phyloP scores from a whole-genome alignment of 2,329 filamentous ascomycete species.

The Clarireedia hainanense region DNA sequence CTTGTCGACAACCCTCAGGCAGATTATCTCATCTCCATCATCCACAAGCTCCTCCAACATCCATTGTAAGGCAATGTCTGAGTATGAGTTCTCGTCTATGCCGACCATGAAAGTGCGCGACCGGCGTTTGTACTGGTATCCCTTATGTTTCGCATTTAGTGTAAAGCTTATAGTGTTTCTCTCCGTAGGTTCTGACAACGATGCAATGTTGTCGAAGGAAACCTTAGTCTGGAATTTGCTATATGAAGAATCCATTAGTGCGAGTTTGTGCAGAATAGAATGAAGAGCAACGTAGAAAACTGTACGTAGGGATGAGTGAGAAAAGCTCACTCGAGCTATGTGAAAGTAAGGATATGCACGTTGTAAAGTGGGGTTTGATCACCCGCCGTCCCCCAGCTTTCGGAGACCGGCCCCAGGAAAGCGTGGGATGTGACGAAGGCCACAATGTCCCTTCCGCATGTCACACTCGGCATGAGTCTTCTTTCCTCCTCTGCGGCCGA shows the following conservation, averaged over 20 bases:
- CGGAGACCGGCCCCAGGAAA: not conserved
- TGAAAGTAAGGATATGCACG: conserved; percentile 1
- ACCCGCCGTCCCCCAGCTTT: conserved; percentile 6
- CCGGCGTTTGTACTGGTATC: conserved; percentile 59
- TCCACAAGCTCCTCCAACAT: conserved; percentile 70
- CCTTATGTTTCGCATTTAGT: conserved; percentile 62
- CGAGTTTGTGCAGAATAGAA: not conserved
- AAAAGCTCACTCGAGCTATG: conserved; percentile 1
- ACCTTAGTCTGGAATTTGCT: conserved; percentile 59
- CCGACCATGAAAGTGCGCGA: conserved; percentile 66
- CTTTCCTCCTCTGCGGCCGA: not conserved
- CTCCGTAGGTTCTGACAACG: conserved; percentile 56
- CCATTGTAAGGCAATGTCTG: conserved; percentile 67
- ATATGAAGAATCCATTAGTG: conserved; percentile 15
- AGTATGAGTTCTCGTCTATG: conserved; percentile 68
- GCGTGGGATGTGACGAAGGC: conserved; percentile 4
- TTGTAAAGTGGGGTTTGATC: conserved; percentile 10
- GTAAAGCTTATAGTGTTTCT: conserved; percentile 52
- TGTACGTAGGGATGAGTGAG: not conserved
- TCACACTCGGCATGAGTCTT: not conserved
- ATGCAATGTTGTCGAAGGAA: conserved; percentile 65
- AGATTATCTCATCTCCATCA: conserved; percentile 69
- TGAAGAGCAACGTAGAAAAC: not conserved
- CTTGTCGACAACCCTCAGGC: conserved; percentile 63
- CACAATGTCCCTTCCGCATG: not conserved